Evolutionary conservation across 345 rosid species (phyloP), one percentile per base, ranked within the genome.

Genomic region (Populus deltoides): DNA sequence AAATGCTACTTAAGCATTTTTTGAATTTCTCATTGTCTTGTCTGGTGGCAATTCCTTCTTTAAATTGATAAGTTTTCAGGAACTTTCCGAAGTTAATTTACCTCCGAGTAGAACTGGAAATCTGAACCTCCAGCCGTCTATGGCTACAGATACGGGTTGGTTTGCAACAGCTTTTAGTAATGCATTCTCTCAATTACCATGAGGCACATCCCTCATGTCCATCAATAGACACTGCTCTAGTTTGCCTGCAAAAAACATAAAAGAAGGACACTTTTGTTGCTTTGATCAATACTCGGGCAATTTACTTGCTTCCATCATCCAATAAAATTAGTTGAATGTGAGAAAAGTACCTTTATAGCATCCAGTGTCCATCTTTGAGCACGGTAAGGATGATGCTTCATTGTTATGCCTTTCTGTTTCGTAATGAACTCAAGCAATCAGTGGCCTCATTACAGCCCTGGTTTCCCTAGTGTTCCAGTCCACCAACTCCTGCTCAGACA

Each of bases 101-200:
- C 90, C 92, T 90, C 92, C 15, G 91, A 89, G 88, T 89, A 92
- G 86, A 92, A 86, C 83, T 90, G 90, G 75, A 92, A 90, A 80
- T 92, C 94, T 6, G 89, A 85, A 78, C 93, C 84, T 9, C 89
- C 93, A 22, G 92, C 89, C n/a, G 18, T 92, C 97, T 8, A 92
- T 89, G 59, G 97, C 93, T 3, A 92, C 92, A 5, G 91, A 82
- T 13, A 89, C 87, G 11, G 92, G 94, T 73, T 92, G 92, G 75
- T 75, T 81, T 8, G 87, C 86, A 6, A 84, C 91, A 0, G 86
- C 90, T 70, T 86, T 83, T 1, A 84, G 83, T 8, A 90, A 76
- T 33, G 89, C 81, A 55, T 49, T 77, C 75, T 88, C 90, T n/a
- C n/a, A n/a, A 63, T 87, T 81, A 43, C 81, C 83, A 29, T 17